Conservation (phyloP, 495 filamentous ascomycete genomes). For the Pyrenopolyporus hunteri region DNA sequence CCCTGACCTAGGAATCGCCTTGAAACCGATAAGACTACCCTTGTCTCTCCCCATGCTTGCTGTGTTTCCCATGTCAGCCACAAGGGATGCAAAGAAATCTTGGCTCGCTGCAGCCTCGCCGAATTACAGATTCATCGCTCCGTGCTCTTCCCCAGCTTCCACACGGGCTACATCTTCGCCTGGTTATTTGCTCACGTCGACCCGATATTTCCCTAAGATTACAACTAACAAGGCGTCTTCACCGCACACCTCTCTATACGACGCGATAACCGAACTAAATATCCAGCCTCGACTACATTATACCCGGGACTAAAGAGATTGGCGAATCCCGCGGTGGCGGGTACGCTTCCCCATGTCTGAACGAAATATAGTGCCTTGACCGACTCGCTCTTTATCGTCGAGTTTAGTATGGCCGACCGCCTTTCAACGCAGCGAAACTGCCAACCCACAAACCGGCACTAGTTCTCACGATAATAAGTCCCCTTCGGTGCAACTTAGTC, state of each 20-base stretch:
- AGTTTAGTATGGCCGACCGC: slow-evolving; percentile 27
- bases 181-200: slow-evolving; percentile 23
- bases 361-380: slow-evolving; percentile 10
- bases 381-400: slow-evolving; percentile 12
- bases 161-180: slow-evolving; percentile 28
- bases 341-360: slow-evolving; percentile 1
- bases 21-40: slow-evolving; percentile 19
- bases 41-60: slow-evolving; percentile 18
- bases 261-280: slow-evolving; percentile 24
- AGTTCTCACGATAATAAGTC: slow-evolving; percentile 14
- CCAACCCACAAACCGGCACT: slow-evolving; percentile 9
- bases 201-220: slow-evolving; percentile 29
- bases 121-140: slow-evolving; percentile 32
- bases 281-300: background rate
- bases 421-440: background rate
- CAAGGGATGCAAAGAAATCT: slow-evolving; percentile 36
- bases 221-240: slow-evolving; percentile 7
- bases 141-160: slow-evolving; percentile 16
- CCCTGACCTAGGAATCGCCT: slow-evolving; percentile 27
- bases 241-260: slow-evolving; percentile 31
- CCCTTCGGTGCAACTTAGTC: slow-evolving; percentile 16
- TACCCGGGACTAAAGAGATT: slow-evolving; percentile 14
- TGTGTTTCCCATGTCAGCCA: slow-evolving; percentile 17
- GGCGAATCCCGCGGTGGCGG: slow-evolving; percentile 14
- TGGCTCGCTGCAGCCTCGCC: slow-evolving; percentile 40